Evolutionary conservation across 2,329 filamentous ascomycete genomes (phyloP), one percentile per base, ranked within the genome.

Genomic region (Anisogramma anomala): DNA sequence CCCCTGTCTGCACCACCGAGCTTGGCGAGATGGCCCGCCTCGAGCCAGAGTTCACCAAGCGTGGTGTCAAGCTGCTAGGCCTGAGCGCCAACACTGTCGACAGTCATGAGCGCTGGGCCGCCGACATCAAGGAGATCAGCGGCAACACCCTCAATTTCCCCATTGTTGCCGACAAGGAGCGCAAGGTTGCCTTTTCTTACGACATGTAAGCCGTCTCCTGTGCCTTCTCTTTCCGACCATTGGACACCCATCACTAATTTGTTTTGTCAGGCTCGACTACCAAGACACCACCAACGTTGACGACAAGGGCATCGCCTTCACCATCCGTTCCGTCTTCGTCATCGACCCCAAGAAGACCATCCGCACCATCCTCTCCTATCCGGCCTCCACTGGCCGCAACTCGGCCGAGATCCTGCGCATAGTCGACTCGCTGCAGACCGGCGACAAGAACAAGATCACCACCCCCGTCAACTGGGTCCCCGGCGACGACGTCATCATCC

Each of bases 291-390:
- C 79, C 67, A 87, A 87, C 65, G 79, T 87, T 43, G 82, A 87
- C 61, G 63, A 72, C 56, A 85, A 85, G 74, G 82, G 82, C 53
- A 83, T 89, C 53, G 86, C 87, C 42, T 89, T 94, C 67, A 94
- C 88, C 54, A 94, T 95, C 67, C 85, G 88, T 56, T 86, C 83
- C 53, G 88, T 94, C 59, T 94, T 93, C 73, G 72, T 94, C 67
- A 91, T 94, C 62, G 87, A 94, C 69, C 87, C 87, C 50, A 78
- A 77, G 64, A 94, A 94, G 79, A 89, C 82, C 63, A 91, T 94
- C 66, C 82, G 88, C 55, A 78, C 88, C 60, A 93, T 86, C 61
- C 82, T 94, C 69, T 80, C 84, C 58, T 95, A 94, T 72, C 88
- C 88, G 32, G 87, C 88, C 47, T 88, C 82, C 45, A 93, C 86